These are phyloP conservation scores for Coprinopsis sp. DNA, from an alignment of 768 basidiomycete species.

Conservation along the genomic window DNA sequence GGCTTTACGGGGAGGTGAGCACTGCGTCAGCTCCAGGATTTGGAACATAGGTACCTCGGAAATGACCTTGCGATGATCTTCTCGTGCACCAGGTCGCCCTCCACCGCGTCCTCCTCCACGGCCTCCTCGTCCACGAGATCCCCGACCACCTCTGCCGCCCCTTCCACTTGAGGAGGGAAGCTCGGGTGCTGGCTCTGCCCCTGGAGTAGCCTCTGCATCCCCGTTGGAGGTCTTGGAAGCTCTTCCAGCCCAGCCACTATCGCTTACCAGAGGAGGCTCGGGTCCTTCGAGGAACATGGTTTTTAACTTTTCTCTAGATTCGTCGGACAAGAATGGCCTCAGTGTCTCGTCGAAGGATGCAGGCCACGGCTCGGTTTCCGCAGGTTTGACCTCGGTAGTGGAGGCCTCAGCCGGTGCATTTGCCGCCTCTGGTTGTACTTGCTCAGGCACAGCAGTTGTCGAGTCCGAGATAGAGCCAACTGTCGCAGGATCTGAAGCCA, in stretches of 20 bases:
- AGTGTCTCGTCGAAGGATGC: slow-evolving; percentile 54
- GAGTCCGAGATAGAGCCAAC: background rate
- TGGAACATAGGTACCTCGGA: slow-evolving; percentile 56
- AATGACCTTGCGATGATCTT: slow-evolving; percentile 68
- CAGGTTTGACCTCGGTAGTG: slow-evolving; percentile 12
- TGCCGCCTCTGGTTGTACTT: slow-evolving; percentile 2
- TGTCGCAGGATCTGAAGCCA: slow-evolving; percentile 2
- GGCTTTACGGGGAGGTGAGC: slow-evolving; percentile 43
- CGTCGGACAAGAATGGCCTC: slow-evolving; percentile 57
- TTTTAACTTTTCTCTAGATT: slow-evolving; percentile 58
- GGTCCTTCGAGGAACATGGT: slow-evolving; percentile 77
- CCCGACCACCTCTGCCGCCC: slow-evolving; percentile 20
- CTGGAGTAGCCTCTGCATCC: slow-evolving; percentile 9
- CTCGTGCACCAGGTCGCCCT: slow-evolving; percentile 23
- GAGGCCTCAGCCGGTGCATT: slow-evolving; percentile 6
- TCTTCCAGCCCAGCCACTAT: slow-evolving; percentile 69
- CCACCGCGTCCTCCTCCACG: slow-evolving; percentile 45
- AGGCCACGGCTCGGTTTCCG: slow-evolving; percentile 54
- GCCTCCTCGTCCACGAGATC: slow-evolving; percentile 35
- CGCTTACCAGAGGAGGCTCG: slow-evolving; percentile 67
- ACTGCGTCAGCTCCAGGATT: slow-evolving; percentile 11
- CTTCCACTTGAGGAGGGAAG: slow-evolving; percentile 3
- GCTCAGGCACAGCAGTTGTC: background rate
- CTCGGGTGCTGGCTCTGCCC: slow-evolving; percentile 10
- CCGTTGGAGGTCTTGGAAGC: slow-evolving; percentile 28